Conservation (phyloP, 768 basidiomycete genomes). For the Pulveroboletus sp. region DNA sequence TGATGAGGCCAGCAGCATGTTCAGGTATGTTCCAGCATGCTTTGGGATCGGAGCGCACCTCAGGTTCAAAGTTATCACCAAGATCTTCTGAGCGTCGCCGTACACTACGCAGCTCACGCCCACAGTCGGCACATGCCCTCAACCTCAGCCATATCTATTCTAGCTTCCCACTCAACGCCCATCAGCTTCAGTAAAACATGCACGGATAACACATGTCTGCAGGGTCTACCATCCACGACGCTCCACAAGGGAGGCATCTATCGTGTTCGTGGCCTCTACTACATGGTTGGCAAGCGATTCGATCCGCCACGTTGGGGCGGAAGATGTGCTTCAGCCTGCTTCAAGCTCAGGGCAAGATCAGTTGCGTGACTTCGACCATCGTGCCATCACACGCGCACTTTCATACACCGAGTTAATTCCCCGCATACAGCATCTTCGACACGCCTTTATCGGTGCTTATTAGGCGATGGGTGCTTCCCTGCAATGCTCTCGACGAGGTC, state of each 20-base stretch:
- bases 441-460: constrained; percentile 4
- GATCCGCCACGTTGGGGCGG: background rate
- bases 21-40: background rate
- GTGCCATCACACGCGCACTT: constrained; percentile 10
- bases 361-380: background rate
- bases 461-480: background rate
- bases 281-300: background rate
- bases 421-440: background rate
- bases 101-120: background rate
- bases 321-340: background rate
- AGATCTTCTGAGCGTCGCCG: background rate
- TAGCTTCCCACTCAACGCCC: background rate
- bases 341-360: background rate
- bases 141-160: background rate
- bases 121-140: constrained; percentile 4
- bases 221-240: constrained; percentile 8
- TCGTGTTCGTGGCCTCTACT: background rate
- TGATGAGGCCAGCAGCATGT: no score
- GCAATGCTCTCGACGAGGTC: constrained; percentile 1
- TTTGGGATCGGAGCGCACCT: no score
- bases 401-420: background rate
- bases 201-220: constrained; percentile 10
- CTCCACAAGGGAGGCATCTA: background rate
- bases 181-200: background rate
- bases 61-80: background rate